A percentile compares a stretch with the other conserved stretches of the same genome.
These are phyloP conservation scores for Ceratocystis huliohia DNA, from an alignment of 2,329 filamentous ascomycete species.

Conservation along the genomic window DNA sequence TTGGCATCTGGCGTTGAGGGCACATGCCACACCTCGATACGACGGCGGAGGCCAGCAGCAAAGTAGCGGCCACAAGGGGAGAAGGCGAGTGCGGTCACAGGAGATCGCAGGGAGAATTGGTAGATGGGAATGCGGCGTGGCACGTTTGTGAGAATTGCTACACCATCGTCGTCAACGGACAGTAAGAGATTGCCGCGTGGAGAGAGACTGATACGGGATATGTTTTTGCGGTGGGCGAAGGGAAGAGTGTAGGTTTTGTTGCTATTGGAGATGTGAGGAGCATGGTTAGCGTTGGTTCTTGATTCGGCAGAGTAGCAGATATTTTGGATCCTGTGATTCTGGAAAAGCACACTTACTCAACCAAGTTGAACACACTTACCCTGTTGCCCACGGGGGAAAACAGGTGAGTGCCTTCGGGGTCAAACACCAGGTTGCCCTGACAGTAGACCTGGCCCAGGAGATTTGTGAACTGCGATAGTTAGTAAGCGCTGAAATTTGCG, in stretches of 20 bases:
- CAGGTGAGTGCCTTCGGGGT: conserved; percentile 86
- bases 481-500: background rate
- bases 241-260: conserved; percentile 79
- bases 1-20: conserved; percentile 76
- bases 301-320: too few relatives aligned
- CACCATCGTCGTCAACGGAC: conserved; percentile 86
- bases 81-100: conserved; percentile 73
- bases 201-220: conserved; percentile 73
- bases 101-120: conserved; percentile 85
- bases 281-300: background rate
- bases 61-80: conserved; percentile 86
- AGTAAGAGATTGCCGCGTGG: conserved; percentile 85
- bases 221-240: conserved; percentile 90
- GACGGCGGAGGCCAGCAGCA: conserved; percentile 72
- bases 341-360: conserved; percentile 52
- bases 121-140: conserved; percentile 76
- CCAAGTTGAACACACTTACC: conserved; percentile 88
- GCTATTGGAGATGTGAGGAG: conserved; percentile 32
- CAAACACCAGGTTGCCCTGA: conserved; percentile 93
- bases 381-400: conserved; percentile 94
- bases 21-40: conserved; percentile 91
- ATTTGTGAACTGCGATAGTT: conserved; percentile 72
- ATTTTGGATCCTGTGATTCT: background rate
- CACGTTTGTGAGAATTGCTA: conserved; percentile 85
- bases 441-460: conserved; percentile 96